Percentiles rank a stretch among this genome's conserved stretches.
These are phyloP conservation scores for Amanita subjunquillea DNA, from an alignment of 768 basidiomycete genomes.

Conservation along the genomic window DNA sequence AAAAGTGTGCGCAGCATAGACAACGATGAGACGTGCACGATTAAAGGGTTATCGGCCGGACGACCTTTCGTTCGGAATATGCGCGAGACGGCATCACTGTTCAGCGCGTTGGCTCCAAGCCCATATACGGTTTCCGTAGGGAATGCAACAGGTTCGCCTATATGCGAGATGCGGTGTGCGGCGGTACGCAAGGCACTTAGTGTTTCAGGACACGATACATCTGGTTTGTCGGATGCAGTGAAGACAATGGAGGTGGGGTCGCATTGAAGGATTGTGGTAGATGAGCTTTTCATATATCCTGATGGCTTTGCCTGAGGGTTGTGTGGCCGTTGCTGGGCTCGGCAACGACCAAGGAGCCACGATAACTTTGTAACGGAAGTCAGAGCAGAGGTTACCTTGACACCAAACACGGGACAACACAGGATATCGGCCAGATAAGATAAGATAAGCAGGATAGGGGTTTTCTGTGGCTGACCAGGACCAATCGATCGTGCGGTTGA, in stretches of 20 bases:
- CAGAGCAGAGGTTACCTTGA: too few species aligned
- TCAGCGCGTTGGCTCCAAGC: slow-evolving; percentile 79
- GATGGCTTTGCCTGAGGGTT: neutral
- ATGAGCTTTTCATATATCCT: neutral
- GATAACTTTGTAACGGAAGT: too few species aligned
- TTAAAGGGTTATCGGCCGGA: slow-evolving; percentile 93
- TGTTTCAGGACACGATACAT: too few species aligned
- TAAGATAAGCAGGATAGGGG: too few species aligned
- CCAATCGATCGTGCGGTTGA: neutral
- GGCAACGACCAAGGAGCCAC: too few species aligned
- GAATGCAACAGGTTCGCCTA: slow-evolving; percentile 62
- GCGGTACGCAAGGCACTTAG: too few species aligned
- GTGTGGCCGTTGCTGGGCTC: neutral
- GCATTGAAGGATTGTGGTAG: slow-evolving; percentile 44
- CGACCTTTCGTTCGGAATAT: slow-evolving; percentile 89
- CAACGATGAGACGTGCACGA: slow-evolving; percentile 87
- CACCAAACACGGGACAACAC: too few species aligned
- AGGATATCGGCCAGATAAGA: too few species aligned
- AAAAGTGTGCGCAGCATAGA: slow-evolving; percentile 73
- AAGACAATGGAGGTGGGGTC: slow-evolving; percentile 57
- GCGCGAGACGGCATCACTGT: slow-evolving; percentile 46
- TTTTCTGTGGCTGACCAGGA: too few species aligned
- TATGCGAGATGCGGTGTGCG: too few species aligned
- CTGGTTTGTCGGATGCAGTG: slow-evolving; percentile 29
- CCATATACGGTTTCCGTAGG: slow-evolving; percentile 99